A percentile compares a stretch with the other conserved stretches of the same genome.
phyloP scores from a whole-genome alignment of 2,329 filamentous ascomycete genomes.

The Pseudomassariella vexata region DNA sequence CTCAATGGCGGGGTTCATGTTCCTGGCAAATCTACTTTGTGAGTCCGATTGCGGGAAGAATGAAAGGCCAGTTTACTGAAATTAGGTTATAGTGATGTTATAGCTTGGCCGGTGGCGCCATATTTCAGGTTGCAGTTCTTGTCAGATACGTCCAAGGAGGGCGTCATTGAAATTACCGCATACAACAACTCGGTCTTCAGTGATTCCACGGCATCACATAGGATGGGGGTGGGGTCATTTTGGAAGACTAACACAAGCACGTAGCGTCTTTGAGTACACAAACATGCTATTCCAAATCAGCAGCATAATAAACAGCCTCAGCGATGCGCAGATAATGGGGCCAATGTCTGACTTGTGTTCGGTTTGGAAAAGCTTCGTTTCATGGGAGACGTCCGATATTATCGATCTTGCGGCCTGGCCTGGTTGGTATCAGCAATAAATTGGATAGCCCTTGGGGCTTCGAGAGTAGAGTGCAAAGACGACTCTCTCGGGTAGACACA shows the following conservation, averaged over 20 bases:
- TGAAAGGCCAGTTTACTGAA: constrained; percentile 1
- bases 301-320: constrained; percentile 22
- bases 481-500: too few species aligned
- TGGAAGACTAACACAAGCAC: constrained; percentile 11
- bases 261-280: constrained; percentile 30
- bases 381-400: too few species aligned
- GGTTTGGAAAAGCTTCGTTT: too few species aligned
- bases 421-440: too few species aligned
- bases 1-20: constrained; percentile 9
- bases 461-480: too few species aligned
- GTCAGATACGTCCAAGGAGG: constrained; percentile 33
- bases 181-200: constrained; percentile 17
- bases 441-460: too few species aligned
- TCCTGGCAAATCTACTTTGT: constrained; percentile 13
- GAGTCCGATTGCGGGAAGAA: constrained; percentile 1
- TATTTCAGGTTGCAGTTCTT: constrained; percentile 33
- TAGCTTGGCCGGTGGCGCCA: constrained; percentile 27
- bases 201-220: constrained; percentile 14
- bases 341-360: too few species aligned
- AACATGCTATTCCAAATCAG: constrained; percentile 17
- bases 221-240: constrained; percentile 18
- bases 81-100: constrained; percentile 28
- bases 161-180: constrained; percentile 23
- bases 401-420: too few species aligned
- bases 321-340: constrained; percentile 18